phyloP scores from a whole-genome alignment of 2,329 filamentous ascomycete genomes.

The Curvularia spicifera region DNA sequence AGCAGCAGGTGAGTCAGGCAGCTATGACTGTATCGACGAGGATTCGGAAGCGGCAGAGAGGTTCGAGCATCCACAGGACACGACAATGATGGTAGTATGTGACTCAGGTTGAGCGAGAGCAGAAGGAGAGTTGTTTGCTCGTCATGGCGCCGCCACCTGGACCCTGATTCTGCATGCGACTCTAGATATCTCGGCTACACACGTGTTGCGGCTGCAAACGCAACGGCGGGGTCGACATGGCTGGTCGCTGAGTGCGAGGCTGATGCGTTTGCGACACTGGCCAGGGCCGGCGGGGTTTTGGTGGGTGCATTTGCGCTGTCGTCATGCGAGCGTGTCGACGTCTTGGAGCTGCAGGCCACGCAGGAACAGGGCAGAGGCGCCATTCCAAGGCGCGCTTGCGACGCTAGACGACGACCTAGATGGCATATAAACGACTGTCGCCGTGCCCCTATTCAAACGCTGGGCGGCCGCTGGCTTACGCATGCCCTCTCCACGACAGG shows the following conservation, averaged over 20 bases:
- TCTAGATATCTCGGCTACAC: not conserved
- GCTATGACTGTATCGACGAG: slow-evolving; percentile 9
- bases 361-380: too few relatives aligned
- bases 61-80: not conserved
- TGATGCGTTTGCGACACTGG: too few relatives aligned
- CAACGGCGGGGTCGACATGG: not conserved
- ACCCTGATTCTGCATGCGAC: not conserved
- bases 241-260: not conserved
- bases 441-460: not conserved
- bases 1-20: slow-evolving; percentile 16
- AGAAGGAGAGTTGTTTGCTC: slow-evolving; percentile 1
- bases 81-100: slow-evolving; percentile 3
- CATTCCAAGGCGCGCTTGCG: not conserved
- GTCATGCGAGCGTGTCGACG: not conserved
- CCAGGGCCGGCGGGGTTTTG: too few relatives aligned
- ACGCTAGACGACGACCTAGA: not conserved
- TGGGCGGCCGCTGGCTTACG: not conserved
- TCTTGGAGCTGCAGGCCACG: too few relatives aligned
- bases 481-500: not conserved
- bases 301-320: too few relatives aligned
- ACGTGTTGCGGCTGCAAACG: slow-evolving; percentile 2
- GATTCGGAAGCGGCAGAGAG: not conserved
- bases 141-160: slow-evolving; percentile 15
- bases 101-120: slow-evolving; percentile 5
- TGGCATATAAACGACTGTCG: not conserved